Base-by-base conservation (phyloP, 2,329 filamentous ascomycete genomes). In the Thermomyces lanuginosus region DNA sequence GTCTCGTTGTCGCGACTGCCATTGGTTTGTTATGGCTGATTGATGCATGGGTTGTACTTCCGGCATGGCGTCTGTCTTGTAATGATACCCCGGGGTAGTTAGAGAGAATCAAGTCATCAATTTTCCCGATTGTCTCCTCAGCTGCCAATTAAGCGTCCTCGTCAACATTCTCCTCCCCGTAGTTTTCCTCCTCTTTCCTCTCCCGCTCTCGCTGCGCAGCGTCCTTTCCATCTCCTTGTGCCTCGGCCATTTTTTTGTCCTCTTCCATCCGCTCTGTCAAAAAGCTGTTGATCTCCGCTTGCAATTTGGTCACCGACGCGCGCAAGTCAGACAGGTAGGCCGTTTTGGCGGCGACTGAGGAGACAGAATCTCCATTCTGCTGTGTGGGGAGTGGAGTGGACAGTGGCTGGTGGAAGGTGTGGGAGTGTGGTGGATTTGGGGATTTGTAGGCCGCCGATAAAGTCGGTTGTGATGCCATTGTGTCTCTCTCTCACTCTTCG, bases 151-250 rank as follows among this genome's bases (percentile, higher is more conserved):
- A 32, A 29, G 19, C 20, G 24, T 78, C 75, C 21, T 78, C 74
- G 26, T 75, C 72, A 8, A 68, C 58, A 13, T 73, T 68, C 49
- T 92, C 82, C 51, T 92, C 83, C 24, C 82, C 83, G 46, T 92
- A 92, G 45, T 83, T 66, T 35, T 68, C 64, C 33, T 61, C 60
- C 29, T 61, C 58, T 28, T 54, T 52, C 24, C 48, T 44, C 33
- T 54, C 50, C 27, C 51, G 45, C 12, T 49, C 48, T n/a, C n/a
- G n/a, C n/a, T n/a, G n/a, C n/a, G n/a, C n/a, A n/a, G 48, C 53
- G 13, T 49, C 31, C 20, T 44, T 39, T 13, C 24, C n/a, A 16
- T 57, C 43, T 6, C 41, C 44, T 16, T 42, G 39, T 6, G 48
- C 49, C 9, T 43, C 45, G 5, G 51, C 50, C 1, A 36, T 32